phyloP scores from a whole-genome alignment of 2,329 filamentous ascomycete species.

The Cryphonectria parasitica region DNA sequence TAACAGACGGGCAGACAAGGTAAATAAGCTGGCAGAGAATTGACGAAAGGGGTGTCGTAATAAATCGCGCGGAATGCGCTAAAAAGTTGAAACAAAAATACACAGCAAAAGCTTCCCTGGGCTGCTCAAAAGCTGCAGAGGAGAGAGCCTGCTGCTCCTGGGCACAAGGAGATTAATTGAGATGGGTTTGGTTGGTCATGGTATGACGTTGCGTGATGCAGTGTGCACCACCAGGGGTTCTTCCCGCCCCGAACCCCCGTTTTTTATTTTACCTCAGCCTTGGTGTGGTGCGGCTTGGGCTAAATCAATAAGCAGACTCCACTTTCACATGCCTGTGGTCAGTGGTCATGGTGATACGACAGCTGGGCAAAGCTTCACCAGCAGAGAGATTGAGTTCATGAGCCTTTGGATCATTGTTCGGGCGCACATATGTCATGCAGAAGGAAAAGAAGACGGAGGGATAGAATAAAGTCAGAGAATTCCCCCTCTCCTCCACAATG shows the following conservation, averaged over 20 bases:
- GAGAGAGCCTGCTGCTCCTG: neutral
- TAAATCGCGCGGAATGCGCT: too few relatives aligned
- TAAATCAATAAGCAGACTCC: conserved; percentile 2
- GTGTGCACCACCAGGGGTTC: neutral
- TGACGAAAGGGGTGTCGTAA: neutral
- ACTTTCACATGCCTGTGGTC: conserved; percentile 25
- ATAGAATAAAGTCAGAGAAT: too few relatives aligned
- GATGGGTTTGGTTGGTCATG: neutral
- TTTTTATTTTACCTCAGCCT: neutral
- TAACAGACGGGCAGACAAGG: neutral
- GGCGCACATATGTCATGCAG: neutral
- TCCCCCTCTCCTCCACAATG: too few relatives aligned
- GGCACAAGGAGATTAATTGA: neutral
- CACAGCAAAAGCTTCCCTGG: neutral
- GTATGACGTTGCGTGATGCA: conserved; percentile 12
- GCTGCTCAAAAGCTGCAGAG: neutral
- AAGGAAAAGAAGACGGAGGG: neutral
- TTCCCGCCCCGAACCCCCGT: neutral
- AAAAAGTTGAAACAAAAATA: neutral
- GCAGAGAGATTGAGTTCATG: neutral
- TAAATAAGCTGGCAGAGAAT: neutral
- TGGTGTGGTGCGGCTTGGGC: too few relatives aligned
- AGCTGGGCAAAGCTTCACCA: neutral
- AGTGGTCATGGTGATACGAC: neutral
- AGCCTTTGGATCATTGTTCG: neutral